phyloP scores from a whole-genome alignment of 139 green algal species.

The Auxenochlorella pyrenoidosa region DNA sequence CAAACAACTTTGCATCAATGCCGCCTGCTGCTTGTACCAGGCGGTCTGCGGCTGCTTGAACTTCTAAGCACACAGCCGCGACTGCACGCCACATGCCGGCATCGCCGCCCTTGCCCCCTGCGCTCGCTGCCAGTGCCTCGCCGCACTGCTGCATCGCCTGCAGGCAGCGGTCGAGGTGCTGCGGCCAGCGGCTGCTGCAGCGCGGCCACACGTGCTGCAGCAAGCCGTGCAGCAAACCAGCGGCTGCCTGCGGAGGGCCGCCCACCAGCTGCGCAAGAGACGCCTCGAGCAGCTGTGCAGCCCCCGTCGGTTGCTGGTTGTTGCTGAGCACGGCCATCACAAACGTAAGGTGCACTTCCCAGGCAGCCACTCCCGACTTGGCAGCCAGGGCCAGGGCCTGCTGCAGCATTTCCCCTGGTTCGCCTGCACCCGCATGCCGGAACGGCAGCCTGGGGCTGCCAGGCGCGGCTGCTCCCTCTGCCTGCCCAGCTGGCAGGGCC shows the following conservation, averaged over 20 bases:
- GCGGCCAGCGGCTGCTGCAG: background rate
- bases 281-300: background rate
- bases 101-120: too few species aligned
- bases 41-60: background rate
- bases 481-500: background rate
- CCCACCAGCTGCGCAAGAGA: background rate
- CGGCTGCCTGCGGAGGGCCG: background rate
- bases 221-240: background rate
- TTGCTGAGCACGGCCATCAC: background rate
- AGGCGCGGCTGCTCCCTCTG: background rate
- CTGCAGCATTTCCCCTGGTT: background rate
- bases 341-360: conserved; percentile 33
- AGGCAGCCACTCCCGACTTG: conserved; percentile 1
- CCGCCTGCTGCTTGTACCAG: background rate
- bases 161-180: conserved; percentile 19
- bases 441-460: background rate
- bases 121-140: background rate
- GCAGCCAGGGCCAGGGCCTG: conserved; percentile 15
- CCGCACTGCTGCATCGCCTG: background rate
- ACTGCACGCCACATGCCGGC: background rate
- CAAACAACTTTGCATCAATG: conserved; percentile 11
- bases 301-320: conserved; percentile 2
- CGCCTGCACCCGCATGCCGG: background rate
- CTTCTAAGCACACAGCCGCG: background rate
- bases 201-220: background rate